Base-by-base conservation (phyloP, 352 stramenopile genomes). In the Pythium pectinolyticum region DNA sequence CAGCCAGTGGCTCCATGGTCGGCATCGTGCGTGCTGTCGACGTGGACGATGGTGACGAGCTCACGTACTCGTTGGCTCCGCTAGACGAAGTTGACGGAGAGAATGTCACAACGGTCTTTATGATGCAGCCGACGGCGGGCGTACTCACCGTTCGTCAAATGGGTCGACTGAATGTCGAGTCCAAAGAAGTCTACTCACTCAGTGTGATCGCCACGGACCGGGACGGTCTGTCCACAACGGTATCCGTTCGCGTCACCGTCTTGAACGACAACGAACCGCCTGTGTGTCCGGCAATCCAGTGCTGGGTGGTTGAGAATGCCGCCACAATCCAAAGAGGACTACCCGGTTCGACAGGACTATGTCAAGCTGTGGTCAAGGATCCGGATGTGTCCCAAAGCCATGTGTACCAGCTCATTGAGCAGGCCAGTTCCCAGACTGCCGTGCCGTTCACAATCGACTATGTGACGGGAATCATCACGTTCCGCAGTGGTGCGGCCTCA, bases 261-360 rank as follows among this genome's bases (percentile, higher is more conserved):
- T 37, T 85, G 14, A 69, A 81, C 31, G 75, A 86, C 48, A 89
- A 89, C 24, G 66, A 89, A 24, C 60, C 73, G 3, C 80, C 80
- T 1, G 45, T 59, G 32, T 89, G 80, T 51, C 61, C 74, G 1
- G 15, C 31, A 3, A 3, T 89, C 39, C 70, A 86, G n/a, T 89
- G 80, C 40, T 89, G 77, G 77, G 72, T 75, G 9, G 47, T 81
- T 15, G 80, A 89, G 61, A 89, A 89, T 30, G 63, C 75, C 7
- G 30, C 63, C 17, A 48, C 34, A 0, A 55, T 86, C 9, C 66
- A 78, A 14, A 39, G 32, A 32, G 80, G 75, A 0, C 5, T 73
- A 6, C 72, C 75, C 20, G 80, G 80, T 0, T 70, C 58, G 22
- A 70, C 67, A 49, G 75, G 77, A 1, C 20, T 49, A 5, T 89